Conservation (phyloP, 371 early-diverging fungal genomes). For the Syncephalastrum contaminatum region DNA sequence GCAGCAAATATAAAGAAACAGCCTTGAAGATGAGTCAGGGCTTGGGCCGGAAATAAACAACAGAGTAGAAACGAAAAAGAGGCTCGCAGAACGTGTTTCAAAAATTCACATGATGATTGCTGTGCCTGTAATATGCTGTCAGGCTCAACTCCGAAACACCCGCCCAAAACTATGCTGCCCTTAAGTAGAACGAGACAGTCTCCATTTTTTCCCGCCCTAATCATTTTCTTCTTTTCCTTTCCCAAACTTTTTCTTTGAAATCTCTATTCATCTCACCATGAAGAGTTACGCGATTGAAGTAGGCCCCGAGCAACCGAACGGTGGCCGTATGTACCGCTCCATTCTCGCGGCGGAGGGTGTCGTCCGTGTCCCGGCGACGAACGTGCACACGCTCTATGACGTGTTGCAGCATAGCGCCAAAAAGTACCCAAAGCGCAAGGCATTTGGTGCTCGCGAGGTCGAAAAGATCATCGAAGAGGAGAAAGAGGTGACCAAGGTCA, state of each 20-base stretch:
- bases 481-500: constrained; percentile 72
- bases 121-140: too few relatives aligned
- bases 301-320: constrained; percentile 22
- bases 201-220: constrained; percentile 4
- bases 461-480: constrained; percentile 72
- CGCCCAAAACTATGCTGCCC: too few relatives aligned
- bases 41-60: too few relatives aligned
- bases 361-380: constrained; percentile 48
- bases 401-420: constrained; percentile 57
- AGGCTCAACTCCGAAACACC: too few relatives aligned
- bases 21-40: too few relatives aligned
- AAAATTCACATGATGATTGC: too few relatives aligned
- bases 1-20: too few relatives aligned
- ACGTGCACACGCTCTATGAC: constrained; percentile 72
- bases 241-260: not conserved
- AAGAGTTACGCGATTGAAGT: constrained; percentile 21
- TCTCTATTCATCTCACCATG: constrained; percentile 8
- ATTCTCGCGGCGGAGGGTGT: constrained; percentile 47
- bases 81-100: too few relatives aligned
- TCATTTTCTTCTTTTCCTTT: constrained; percentile 6
- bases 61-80: too few relatives aligned
- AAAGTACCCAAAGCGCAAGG: constrained; percentile 44
- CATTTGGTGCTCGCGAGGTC: constrained; percentile 68
- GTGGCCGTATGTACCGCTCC: constrained; percentile 53
- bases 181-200: too few relatives aligned